Evolutionary conservation across 441 rosid genomes (phyloP), one percentile per base, ranked within the genome.

Genomic region (Pelargonium australe): DNA sequence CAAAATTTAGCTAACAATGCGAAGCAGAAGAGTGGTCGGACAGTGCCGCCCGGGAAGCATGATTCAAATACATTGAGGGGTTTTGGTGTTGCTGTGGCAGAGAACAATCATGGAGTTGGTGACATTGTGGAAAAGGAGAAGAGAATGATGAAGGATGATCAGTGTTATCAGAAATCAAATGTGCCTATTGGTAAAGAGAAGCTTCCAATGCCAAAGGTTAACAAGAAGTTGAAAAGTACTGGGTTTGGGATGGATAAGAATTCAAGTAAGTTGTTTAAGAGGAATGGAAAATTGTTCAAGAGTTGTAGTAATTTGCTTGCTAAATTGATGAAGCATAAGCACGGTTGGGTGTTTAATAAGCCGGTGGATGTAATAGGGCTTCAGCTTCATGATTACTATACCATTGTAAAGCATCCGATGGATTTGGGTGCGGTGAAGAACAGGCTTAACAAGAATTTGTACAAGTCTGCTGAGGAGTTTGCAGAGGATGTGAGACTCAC

Each of bases 401-500:
- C 83, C 77, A 87, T 94, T 58, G 87, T 94, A 61, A 83, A 81
- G 79, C 89, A 91, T 81, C 99, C 99, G 37, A 94, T 94, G 99
- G 99, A 94, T 80, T 77, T 94, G 84, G 96, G 99, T 44, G 84
- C 95, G 8, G 85, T 94, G 75, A 94, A 94, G 82, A 66, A 86
- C 0, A 82, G 83, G 74, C 78, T 94, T 67, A 81, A 70, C 73
- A 87, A 84, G 77, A 89, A 94, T 76, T 71, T 88, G 86, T 94
- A 94, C 87, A 89, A 91, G 87, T 86, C 92, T 0, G 93, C 97
- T 0, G 86, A 85, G 80, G 98, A 90, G 72, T 95, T 95, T 76
- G 99, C 98, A 1, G 99, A 92, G 77, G 97, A 95, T 81, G 97
- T 95, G 68, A 95, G 98, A 82, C 96, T 92, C 75, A 95, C 99